Percentiles rank a stretch among this genome's conserved stretches.
Evolutionary conservation across 768 basidiomycete genomes (phyloP).

Genomic region (Termitomyces sp.): DNA sequence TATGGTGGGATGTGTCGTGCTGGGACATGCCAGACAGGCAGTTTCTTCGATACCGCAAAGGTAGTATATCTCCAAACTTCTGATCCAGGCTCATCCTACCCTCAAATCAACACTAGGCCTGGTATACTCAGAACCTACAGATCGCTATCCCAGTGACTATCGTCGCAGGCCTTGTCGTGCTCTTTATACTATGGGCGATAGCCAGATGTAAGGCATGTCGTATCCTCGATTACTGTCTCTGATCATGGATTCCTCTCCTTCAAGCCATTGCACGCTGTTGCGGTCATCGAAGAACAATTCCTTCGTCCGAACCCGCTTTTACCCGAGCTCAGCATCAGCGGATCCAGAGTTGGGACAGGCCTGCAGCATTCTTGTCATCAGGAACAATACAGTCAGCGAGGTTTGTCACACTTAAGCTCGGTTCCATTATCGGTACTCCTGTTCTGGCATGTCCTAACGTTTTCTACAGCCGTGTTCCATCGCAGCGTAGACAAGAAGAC

Average conservation of each 20-base stretch:
- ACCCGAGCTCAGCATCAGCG: slow-evolving; percentile 17
- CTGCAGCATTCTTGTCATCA: slow-evolving; percentile 13
- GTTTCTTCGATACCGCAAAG: slow-evolving; percentile 58
- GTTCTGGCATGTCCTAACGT: not conserved
- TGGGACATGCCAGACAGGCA: slow-evolving; percentile 61
- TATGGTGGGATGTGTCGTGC: slow-evolving; percentile 67
- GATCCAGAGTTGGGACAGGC: slow-evolving; percentile 21
- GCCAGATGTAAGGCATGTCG: slow-evolving; percentile 34
- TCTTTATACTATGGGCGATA: slow-evolving; percentile 55
- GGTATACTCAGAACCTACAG: slow-evolving; percentile 74
- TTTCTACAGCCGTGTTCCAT: slow-evolving; percentile 27
- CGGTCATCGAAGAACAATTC: slow-evolving; percentile 18
- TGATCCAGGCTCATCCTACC: slow-evolving; percentile 6
- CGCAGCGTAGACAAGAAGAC: slow-evolving; percentile 26
- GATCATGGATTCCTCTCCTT: not conserved
- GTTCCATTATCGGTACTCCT: not conserved
- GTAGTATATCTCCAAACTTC: slow-evolving; percentile 27
- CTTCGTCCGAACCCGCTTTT: slow-evolving; percentile 11
- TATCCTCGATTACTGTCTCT: not conserved
- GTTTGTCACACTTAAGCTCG: slow-evolving; percentile 9
- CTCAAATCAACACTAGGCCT: slow-evolving; percentile 43
- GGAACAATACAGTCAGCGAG: slow-evolving; percentile 14
- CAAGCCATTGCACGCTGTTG: slow-evolving; percentile 35
- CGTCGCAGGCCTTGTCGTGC: slow-evolving; percentile 58
- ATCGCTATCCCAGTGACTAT: slow-evolving; percentile 79